Evolutionary conservation across 108 stramenopile genomes (phyloP), one percentile per base, ranked within the genome.

Genomic region (Fistulifera pelliculosa): DNA sequence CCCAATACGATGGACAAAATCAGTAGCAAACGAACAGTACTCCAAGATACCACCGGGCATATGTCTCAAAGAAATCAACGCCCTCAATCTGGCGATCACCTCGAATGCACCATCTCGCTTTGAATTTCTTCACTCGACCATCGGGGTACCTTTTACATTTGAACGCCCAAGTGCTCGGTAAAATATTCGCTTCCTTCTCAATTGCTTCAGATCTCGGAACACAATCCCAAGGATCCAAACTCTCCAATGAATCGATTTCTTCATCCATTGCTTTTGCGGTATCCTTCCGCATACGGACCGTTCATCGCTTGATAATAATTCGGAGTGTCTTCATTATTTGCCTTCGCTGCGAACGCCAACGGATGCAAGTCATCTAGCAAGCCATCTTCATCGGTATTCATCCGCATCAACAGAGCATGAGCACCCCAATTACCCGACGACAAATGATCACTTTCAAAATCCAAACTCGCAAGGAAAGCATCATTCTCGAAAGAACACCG

Each of bases 41-140:
- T 62, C 80, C 80, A 81, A 25, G 52, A 45, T 0, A 81, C 80
- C 0, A 78, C 75, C 23, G 80, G 41, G 76, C 55, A 38, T 66
- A 76, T 12, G 62, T 71, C 1, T 77, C 67, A 56, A 64, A 69
- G 66, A 54, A 83, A 52, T 83, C 77, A 47, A 79, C 64, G 5
- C 82, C 82, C 38, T 79, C 60, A 0, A 60, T 39, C 53, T 83
- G 82, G 27, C 55, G 44, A 41, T 79, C 69, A 3, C 77, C 77
- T 27, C 82, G 45, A 40, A 56, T 66, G 55, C 82, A 84, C 28
- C 74, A 70, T 21, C 82, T 21, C 7, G 64, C 82, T 41, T 84
- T 84, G 38, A 80, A 50, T 41, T 80, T 80, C 2, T 68, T 59
- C 2, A 80, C 47, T 0, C n/a, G 0, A 0, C 77, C 77, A 62